Evolutionary conservation across 305 asterid genomes (phyloP).

Genomic region (Lippia alba): DNA sequence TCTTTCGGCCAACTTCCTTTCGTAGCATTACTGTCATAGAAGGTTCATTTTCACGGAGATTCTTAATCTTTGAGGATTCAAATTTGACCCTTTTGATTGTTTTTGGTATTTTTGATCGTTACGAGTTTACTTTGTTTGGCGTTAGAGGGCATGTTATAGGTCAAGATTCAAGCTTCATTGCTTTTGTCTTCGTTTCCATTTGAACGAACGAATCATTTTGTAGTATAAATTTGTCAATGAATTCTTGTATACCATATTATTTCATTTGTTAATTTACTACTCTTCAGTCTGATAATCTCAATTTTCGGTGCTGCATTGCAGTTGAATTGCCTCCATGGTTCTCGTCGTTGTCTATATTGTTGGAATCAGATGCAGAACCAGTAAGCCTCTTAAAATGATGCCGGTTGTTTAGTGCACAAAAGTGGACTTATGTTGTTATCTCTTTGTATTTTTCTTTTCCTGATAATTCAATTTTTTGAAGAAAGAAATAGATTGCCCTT

Average conservation of each 20-base stretch:
- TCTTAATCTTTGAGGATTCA: constrained; percentile 10
- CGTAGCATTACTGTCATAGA: not conserved
- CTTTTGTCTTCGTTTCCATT: too few relatives aligned
- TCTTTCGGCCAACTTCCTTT: not conserved
- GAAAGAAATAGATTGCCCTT: not conserved
- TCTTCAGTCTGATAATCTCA: constrained; percentile 7
- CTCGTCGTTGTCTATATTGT: constrained; percentile 67
- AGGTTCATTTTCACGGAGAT: constrained; percentile 1
- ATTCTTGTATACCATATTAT: not conserved
- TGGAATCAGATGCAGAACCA: constrained; percentile 69
- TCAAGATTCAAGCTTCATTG: not conserved
- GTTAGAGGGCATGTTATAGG: not conserved
- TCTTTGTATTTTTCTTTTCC: constrained; percentile 8
- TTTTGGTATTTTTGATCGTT: constrained; percentile 4
- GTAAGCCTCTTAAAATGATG: constrained; percentile 60
- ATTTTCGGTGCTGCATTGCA: constrained; percentile 50
- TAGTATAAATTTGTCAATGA: not conserved
- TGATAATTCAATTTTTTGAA: not conserved
- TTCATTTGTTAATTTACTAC: constrained; percentile 5
- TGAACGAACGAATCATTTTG: too few relatives aligned
- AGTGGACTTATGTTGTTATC: not conserved
- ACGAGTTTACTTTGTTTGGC: constrained; percentile 1
- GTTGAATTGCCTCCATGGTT: constrained; percentile 97
- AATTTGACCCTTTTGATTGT: not conserved
- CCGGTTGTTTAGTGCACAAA: constrained; percentile 18